These are phyloP conservation scores for Dothideomycetes sp. DNA, from an alignment of 2,329 filamentous ascomycete species.

Conservation along the genomic window DNA sequence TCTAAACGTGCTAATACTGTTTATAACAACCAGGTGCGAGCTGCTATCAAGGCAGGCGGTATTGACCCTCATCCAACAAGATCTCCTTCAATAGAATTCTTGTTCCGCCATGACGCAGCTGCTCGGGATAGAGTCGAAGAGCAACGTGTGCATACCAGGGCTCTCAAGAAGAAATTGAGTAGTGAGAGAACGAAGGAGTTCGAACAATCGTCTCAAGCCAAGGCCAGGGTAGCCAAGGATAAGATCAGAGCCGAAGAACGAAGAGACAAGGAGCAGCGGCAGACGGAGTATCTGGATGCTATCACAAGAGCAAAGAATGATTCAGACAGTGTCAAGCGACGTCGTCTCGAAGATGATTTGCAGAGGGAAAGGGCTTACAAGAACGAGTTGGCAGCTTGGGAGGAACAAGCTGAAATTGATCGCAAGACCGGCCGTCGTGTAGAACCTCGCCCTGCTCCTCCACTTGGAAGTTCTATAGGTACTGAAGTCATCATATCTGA, in stretches of 20 bases:
- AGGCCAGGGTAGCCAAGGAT: not conserved
- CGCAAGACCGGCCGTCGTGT: not conserved
- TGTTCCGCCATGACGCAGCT: not conserved
- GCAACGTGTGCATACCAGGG: not conserved
- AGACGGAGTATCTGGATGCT: not conserved
- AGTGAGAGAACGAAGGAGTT: not conserved
- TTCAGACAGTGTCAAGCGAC: not conserved
- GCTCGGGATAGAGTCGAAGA: constrained; percentile 1
- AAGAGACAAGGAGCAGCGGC: not conserved
- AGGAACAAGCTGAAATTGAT: constrained; percentile 3
- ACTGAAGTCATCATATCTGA: constrained; percentile 2
- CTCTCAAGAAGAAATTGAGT: not conserved
- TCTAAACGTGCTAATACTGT: constrained; percentile 7
- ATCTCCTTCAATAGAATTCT: constrained; percentile 5
- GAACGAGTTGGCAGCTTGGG: not conserved
- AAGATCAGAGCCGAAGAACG: constrained; percentile 4
- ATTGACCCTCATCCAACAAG: not conserved
- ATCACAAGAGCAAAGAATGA: not conserved
- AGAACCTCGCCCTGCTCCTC: not conserved
- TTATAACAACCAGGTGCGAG: constrained; percentile 1
- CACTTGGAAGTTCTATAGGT: constrained; percentile 9
- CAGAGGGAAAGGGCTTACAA: not conserved
- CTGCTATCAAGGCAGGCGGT: constrained; percentile 3
- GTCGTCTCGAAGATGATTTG: constrained; percentile 10
- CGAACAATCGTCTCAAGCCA: not conserved